Evolutionary conservation across 148 eudicot genomes (phyloP), one percentile per base, ranked within the genome.

Genomic region (Limonium bicolor): DNA sequence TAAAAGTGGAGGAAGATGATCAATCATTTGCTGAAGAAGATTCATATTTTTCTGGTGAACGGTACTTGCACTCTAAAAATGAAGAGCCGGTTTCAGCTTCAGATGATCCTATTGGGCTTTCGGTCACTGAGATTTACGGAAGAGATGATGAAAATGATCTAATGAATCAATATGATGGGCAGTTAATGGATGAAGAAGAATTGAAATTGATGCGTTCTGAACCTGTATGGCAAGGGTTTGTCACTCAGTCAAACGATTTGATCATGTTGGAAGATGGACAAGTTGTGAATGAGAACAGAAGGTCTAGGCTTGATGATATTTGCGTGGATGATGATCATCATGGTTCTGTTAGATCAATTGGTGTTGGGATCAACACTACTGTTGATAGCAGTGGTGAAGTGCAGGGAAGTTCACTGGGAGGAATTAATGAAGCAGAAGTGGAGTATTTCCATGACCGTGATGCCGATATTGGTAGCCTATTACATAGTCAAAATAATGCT

Each of bases 211-310:
- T 85, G 85, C 80, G 83, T 52, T 59, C 80, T 33, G 95, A 90
- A 55, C 93, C 95, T 58, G 95, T 68, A 20, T 90, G 97, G 97
- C 76, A 84, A 69, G 97, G 97, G 20, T 84, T 84, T 64, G 94
- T 88, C 39, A 70, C 84, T 24, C 81, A 75, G 57, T 67, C 84
- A 53, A 80, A 84, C 65, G 92, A 90, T 59, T 72, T 84, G 33
- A 63, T 90, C 44, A 66, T 80, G 84, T 20, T 90, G 51, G 87
- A 75, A 47, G 93, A 72, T 59, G 78, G 77, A 31, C 72, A 74
- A 61, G 72, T 59, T 55, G 48, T 54, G 57, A 68, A 56, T 41
- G 81, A 90, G 48, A 46, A 58, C 54, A 73, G 72, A 43, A 78
- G 76, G 72, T 65, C 64, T 45, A 60, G 54, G 32, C 35, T 60